phyloP scores from a whole-genome alignment of 2,329 filamentous ascomycete genomes.

The Colletotrichum ledebouriae region DNA sequence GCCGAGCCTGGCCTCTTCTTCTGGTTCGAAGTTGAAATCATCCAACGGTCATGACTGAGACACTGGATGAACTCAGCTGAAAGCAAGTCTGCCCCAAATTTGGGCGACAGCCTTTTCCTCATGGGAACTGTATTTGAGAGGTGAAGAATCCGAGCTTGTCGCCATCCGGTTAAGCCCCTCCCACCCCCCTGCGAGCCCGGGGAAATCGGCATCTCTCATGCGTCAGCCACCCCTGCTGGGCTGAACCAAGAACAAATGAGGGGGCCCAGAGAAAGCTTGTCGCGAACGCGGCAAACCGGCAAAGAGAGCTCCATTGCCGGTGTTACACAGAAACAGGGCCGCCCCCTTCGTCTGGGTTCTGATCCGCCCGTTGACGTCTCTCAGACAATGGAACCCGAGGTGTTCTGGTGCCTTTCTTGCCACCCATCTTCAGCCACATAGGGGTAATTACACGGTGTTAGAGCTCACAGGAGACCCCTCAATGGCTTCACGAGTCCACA shows the following conservation, averaged over 20 bases:
- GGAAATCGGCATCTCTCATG: slow-evolving; percentile 35
- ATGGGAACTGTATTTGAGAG: slow-evolving; percentile 10
- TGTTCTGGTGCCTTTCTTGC: not conserved
- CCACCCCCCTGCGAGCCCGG: slow-evolving; percentile 9
- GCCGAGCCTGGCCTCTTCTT: no score
- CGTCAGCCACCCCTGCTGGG: slow-evolving; percentile 38
- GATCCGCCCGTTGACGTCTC: not conserved
- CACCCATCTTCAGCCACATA: no score
- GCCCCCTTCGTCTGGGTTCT: not conserved
- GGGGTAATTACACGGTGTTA: no score
- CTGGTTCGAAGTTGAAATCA: not conserved
- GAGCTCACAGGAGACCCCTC: no score
- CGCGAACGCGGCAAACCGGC: slow-evolving; percentile 32
- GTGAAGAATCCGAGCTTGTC: slow-evolving; percentile 10
- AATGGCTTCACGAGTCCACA: no score
- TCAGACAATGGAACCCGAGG: not conserved
- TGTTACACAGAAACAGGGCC: not conserved
- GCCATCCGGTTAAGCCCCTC: slow-evolving; percentile 18
- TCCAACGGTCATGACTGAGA: slow-evolving; percentile 14
- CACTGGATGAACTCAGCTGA: slow-evolving; percentile 29
- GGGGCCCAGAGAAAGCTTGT: slow-evolving; percentile 35
- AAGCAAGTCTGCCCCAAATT: not conserved
- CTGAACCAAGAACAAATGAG: slow-evolving; percentile 15
- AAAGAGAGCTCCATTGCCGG: slow-evolving; percentile 28
- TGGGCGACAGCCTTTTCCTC: not conserved